A percentile compares a stretch with the other conserved stretches of the same genome.
These are phyloP conservation scores for Neurospora discreta DNA, from an alignment of 495 filamentous ascomycete genomes.

Conservation along the genomic window DNA sequence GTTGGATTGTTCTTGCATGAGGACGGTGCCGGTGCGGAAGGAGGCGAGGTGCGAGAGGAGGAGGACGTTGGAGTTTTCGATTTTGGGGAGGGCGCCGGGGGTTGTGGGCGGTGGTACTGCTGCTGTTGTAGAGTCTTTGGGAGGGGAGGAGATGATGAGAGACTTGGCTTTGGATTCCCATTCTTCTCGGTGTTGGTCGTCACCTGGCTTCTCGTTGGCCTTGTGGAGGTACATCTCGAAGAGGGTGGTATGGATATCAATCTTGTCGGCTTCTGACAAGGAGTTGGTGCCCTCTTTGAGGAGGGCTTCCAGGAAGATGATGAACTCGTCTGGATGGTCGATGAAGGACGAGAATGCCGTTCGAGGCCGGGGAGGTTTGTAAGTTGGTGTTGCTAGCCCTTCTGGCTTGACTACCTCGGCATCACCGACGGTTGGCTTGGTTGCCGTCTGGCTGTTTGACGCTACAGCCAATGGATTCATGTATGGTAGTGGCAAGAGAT, in stretches of 20 bases:
- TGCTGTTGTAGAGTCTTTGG: constrained; percentile 30
- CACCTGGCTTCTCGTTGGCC: constrained; percentile 59
- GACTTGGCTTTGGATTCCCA: constrained; percentile 90
- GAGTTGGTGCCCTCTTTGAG: constrained; percentile 45
- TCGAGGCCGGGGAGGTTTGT: constrained; percentile 66
- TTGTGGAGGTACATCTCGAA: constrained; percentile 97
- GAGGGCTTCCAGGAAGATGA: constrained; percentile 80
- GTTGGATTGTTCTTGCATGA: constrained; percentile 89
- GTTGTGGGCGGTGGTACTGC: neutral
- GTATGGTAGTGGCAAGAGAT: constrained; percentile 75
- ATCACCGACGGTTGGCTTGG: constrained; percentile 29
- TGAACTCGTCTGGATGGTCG: constrained; percentile 83
- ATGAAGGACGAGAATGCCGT: constrained; percentile 96
- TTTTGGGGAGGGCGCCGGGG: constrained; percentile 18
- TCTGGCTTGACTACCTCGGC: constrained; percentile 16
- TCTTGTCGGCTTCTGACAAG: constrained; percentile 55
- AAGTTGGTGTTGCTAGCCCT: constrained; percentile 28
- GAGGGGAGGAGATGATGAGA: constrained; percentile 56
- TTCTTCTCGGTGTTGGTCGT: constrained; percentile 48
- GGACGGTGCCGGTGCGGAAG: constrained; percentile 80
- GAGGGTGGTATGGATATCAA: constrained; percentile 85
- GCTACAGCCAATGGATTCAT: constrained; percentile 51
- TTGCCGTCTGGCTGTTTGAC: constrained; percentile 27
- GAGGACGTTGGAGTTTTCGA: constrained; percentile 89
- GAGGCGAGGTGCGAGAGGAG: constrained; percentile 84